phyloP scores from a whole-genome alignment of 2,329 filamentous ascomycete species.

The Phoma sp. region DNA sequence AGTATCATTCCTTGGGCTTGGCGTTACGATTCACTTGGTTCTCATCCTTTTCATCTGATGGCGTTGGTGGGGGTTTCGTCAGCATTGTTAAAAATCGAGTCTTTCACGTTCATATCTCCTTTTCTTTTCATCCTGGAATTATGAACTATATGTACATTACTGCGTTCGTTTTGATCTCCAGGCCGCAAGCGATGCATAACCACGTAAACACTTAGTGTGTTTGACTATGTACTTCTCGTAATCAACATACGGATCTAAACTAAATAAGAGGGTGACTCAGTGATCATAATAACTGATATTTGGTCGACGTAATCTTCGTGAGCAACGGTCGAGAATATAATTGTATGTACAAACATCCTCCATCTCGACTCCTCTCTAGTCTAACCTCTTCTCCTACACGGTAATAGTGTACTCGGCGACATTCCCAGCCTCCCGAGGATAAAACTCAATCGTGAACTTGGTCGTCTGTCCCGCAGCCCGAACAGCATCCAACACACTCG shows the following conservation, averaged over 20 bases:
- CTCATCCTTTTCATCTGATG: neutral
- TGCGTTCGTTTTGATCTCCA: neutral
- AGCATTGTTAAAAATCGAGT: neutral
- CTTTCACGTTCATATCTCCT: neutral
- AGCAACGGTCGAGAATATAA: neutral
- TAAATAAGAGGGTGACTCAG: neutral
- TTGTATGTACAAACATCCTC: neutral
- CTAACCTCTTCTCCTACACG: constrained; percentile 27
- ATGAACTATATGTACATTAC: neutral
- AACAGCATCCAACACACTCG: constrained; percentile 55
- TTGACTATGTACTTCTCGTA: neutral
- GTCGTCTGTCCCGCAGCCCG: constrained; percentile 53
- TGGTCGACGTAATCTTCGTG: neutral
- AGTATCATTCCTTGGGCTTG: neutral
- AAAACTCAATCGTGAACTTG: constrained; percentile 63
- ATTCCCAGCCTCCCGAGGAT: constrained; percentile 59
- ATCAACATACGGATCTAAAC: neutral
- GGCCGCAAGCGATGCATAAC: neutral
- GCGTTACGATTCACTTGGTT: neutral
- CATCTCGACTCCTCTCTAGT: neutral
- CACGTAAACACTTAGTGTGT: neutral
- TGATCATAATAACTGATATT: neutral
- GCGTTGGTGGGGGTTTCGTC: neutral
- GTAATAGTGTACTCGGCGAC: constrained; percentile 57
- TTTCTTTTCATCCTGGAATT: neutral